Evolutionary conservation across 345 rosid species (phyloP).

Genomic region (Excoecaria cochinchinensis): DNA sequence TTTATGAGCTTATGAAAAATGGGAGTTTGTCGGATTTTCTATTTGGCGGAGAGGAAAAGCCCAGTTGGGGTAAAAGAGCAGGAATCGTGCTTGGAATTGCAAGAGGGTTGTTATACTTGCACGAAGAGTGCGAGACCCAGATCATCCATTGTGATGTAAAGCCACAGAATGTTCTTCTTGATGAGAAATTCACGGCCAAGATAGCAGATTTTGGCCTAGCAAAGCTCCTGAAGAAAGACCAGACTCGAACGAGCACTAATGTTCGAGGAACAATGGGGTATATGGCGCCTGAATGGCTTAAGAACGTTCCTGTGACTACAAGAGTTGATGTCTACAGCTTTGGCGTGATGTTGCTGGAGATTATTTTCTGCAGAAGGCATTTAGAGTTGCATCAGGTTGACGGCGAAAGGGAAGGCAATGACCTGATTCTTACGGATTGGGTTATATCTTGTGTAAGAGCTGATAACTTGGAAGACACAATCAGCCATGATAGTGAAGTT

Average conservation of each 20-base stretch:
- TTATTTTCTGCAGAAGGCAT: slow-evolving; percentile 31
- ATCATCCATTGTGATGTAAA: slow-evolving; percentile 52
- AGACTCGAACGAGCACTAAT: slow-evolving; percentile 35
- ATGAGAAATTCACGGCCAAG: slow-evolving; percentile 24
- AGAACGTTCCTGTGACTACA: slow-evolving; percentile 34
- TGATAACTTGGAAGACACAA: slow-evolving; percentile 10
- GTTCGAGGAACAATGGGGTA: slow-evolving; percentile 49
- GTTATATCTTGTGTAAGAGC: slow-evolving; percentile 20
- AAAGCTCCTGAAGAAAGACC: slow-evolving; percentile 41
- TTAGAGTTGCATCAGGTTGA: slow-evolving; percentile 24
- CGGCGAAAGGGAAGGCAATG: slow-evolving; percentile 1
- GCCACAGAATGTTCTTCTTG: slow-evolving; percentile 51
- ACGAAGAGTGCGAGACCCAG: slow-evolving; percentile 46
- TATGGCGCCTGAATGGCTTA: slow-evolving; percentile 49
- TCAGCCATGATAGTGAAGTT: slow-evolving; percentile 26
- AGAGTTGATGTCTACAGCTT: slow-evolving; percentile 39
- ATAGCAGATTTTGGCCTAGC: slow-evolving; percentile 48
- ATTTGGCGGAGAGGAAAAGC: slow-evolving; percentile 30
- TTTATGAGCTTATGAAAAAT: slow-evolving; percentile 44
- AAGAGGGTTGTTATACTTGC: slow-evolving; percentile 44
- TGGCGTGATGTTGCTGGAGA: slow-evolving; percentile 37
- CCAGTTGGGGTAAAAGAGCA: slow-evolving; percentile 42
- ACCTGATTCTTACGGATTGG: slow-evolving; percentile 38
- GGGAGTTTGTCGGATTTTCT: slow-evolving; percentile 36
- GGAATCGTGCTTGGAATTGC: slow-evolving; percentile 32